Conservation (phyloP, 1,139 yeast genomes). For the Taphrina deformans region DNA sequence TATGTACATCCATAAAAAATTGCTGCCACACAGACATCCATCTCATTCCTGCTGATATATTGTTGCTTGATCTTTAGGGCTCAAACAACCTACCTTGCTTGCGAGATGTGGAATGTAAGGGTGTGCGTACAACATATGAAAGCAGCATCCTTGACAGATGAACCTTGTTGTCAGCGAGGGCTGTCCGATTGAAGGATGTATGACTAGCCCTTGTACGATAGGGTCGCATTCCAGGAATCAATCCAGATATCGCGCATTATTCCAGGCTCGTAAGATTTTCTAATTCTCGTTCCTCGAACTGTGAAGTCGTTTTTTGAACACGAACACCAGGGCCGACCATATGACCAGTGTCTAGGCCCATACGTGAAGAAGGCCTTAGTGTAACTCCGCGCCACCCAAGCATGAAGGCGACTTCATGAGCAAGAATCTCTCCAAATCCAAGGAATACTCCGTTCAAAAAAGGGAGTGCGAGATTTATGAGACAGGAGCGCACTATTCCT, state of each 20-base stretch:
- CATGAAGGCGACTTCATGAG: constrained; percentile 85
- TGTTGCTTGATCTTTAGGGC: too few species aligned
- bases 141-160: too few species aligned
- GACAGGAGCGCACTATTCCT: constrained; percentile 51
- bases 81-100: too few species aligned
- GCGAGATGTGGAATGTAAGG: too few species aligned
- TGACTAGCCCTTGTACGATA: too few species aligned
- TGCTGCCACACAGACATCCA: too few species aligned
- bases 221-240: too few species aligned
- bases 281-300: constrained; percentile 13
- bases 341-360: constrained; percentile 21
- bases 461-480: constrained; percentile 79
- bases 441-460: constrained; percentile 92
- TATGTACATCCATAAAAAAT: too few species aligned
- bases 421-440: constrained; percentile 93
- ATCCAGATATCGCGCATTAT: background rate
- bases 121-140: too few species aligned
- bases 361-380: constrained; percentile 46
- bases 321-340: constrained; percentile 22
- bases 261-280: constrained; percentile 23
- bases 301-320: background rate
- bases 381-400: constrained; percentile 78
- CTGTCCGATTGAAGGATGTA: too few species aligned
- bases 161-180: too few species aligned
- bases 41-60: too few species aligned